Base-by-base conservation (phyloP, 2,329 filamentous ascomycete genomes). In the Penicillium aurantiogriseum region DNA sequence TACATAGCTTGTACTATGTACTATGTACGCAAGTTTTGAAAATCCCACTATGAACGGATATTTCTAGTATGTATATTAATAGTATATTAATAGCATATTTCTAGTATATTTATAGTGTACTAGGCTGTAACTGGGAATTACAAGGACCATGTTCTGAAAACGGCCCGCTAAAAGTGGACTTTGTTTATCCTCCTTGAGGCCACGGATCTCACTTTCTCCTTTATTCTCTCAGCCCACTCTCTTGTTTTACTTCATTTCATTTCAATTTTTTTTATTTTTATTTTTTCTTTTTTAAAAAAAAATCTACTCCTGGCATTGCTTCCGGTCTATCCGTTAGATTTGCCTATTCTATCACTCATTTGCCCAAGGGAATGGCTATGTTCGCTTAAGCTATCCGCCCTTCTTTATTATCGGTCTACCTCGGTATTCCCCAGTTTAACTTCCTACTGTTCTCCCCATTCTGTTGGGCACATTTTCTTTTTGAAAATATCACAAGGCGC, bases 151-250 rank as follows among this genome's bases (percentile, higher is more conserved):
- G 56, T 58, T 51, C 55, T 62, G 63, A 58, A 66, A 66, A 62
- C 64, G 63, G 63, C 57, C 55, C 57, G 45, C 58, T 54, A 52
- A 59, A 64, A 62, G 58, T 58, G 61, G 61, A 54, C 54, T 54
- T 62, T 62, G 59, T 65, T 62, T 66, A 61, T 63, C 49, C 58
- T 62, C 42, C 29, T 45, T 47, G 58, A 63, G 65, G 64, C 60
- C 65, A 66, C 57, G 51, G 59, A 55, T 55, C 63, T 63, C 56
- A 60, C 52, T 33, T 51, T 40, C 45, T 39, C 31, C 36, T 46
- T 51, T 42, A 56, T 45, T 60, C 51, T 47, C 44, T 51, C 39
- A 38, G 38, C 36, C 39, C 27, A n/a, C 35, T 43, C 55, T 55
- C 50, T 23, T 57, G 44, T 55, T 55, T 59, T 52, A 57, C 33